Base-by-base conservation (phyloP, 2,329 filamentous ascomycete species). In the Parafenestella ontariensis region DNA sequence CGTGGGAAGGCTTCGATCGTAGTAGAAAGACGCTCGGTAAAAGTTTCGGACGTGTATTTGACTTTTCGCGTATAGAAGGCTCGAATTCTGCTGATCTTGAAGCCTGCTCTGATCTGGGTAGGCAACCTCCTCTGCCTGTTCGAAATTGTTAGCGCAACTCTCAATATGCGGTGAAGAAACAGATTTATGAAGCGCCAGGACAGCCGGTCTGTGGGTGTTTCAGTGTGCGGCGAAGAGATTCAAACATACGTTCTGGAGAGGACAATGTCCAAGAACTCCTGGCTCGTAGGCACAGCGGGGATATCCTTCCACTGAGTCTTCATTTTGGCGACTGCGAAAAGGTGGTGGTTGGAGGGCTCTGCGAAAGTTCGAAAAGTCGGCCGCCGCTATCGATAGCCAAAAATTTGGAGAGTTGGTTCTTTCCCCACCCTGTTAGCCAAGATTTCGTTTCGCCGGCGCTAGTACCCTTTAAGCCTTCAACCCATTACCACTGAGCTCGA, bases 201-300 rank as follows among this genome's bases (percentile, higher is more conserved):
- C n/a, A n/a, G n/a, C n/a, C n/a, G n/a, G n/a, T n/a, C n/a, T n/a
- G n/a, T n/a, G n/a, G n/a, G n/a, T n/a, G n/a, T n/a, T n/a, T n/a
- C n/a, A n/a, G n/a, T n/a, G n/a, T n/a, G n/a, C n/a, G n/a, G n/a
- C n/a, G n/a, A n/a, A n/a, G n/a, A n/a, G n/a, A n/a, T n/a, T n/a
- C n/a, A n/a, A n/a, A n/a, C n/a, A n/a, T n/a, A n/a, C n/a, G 74
- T 77, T 56, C 95, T 85, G 73, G 91, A 96, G 70, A 99, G 85
- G 64, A 98, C 93, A 76, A 99, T 97, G 79, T 99, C 95, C 69
- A 99, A 85, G 74, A 99, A 98, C 80, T 99, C 95, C 82, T 96
- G 89, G 77, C 89, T 89, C 71, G 91, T 96, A 54, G 94, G 94
- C 64, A 96, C 91, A 64, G 92, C 91, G 60, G 90, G 88, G 69